phyloP scores from a whole-genome alignment of 352 stramenopile species.

The Pseudoperonospora humuli region DNA sequence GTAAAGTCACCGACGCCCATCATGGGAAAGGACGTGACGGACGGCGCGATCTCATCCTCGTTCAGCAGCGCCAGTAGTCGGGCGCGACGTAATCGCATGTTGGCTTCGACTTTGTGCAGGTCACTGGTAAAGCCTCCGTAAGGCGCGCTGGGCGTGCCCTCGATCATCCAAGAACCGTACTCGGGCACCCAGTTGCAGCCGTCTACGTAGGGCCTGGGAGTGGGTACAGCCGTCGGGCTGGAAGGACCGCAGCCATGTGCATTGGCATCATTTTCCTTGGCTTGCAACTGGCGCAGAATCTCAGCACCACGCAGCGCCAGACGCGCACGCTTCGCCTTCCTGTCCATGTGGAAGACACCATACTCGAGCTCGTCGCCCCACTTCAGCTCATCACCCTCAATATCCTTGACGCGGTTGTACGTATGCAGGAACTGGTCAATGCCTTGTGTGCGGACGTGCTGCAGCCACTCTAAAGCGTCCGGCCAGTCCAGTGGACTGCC shows the following conservation, averaged over 20 bases:
- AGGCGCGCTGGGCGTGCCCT: slow-evolving; percentile 91
- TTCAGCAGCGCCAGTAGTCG: slow-evolving; percentile 90
- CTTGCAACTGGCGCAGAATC: slow-evolving; percentile 90
- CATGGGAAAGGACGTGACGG: slow-evolving; percentile 94
- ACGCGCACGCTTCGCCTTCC: slow-evolving; percentile 72
- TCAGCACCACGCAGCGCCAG: slow-evolving; percentile 90
- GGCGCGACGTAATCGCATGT: slow-evolving; percentile 95
- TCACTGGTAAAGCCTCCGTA: slow-evolving; percentile 94
- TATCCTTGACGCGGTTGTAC: slow-evolving; percentile 93
- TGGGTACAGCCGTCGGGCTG: slow-evolving; percentile 1
- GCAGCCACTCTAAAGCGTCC: slow-evolving; percentile 91
- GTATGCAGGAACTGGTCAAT: slow-evolving; percentile 97
- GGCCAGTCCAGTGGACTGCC: slow-evolving; percentile 94
- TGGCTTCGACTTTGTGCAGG: slow-evolving; percentile 94
- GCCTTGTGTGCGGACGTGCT: slow-evolving; percentile 92
- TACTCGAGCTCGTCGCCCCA: slow-evolving; percentile 99
- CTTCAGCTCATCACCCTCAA: slow-evolving; percentile 92
- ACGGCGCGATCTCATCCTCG: slow-evolving; percentile 95
- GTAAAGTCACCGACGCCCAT: slow-evolving; percentile 94
- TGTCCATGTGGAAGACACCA: slow-evolving; percentile 94
- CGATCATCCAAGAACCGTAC: slow-evolving; percentile 99
- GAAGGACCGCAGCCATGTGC: slow-evolving; percentile 14
- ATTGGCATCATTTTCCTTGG: slow-evolving; percentile 73
- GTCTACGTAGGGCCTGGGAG: slow-evolving; percentile 42
- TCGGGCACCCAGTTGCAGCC: slow-evolving; percentile 98